Base-by-base conservation (phyloP, 208 protist genomes). In the Leishmania aethiopica region DNA sequence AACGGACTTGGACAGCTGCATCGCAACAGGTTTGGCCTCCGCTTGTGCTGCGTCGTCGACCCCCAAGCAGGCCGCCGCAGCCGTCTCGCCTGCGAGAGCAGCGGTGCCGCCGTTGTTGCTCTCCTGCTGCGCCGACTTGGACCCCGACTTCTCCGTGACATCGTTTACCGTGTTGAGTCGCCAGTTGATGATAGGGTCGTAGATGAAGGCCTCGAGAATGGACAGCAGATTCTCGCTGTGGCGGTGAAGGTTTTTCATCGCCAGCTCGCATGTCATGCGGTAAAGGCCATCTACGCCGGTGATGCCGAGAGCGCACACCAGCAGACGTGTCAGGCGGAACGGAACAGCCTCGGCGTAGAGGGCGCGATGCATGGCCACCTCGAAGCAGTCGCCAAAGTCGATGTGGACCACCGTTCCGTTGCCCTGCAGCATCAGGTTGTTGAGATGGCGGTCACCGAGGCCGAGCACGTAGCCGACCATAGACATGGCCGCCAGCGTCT, bases 341-440 rank as follows among this genome's bases (percentile, higher is more conserved):
- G 99, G 99, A n/a, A 99, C 96, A 10, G 98, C 98, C 91, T 99
- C 99, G 7, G 99, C 99, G 89, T 98, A 99, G 66, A 99, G 97
- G 3, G 99, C 96, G 42, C 99, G 90, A 49, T 98, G 94, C 99
- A 99, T 99, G 0, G 99, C 99, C 6, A 99, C 98, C 88, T 99
- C 99, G 84, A 99, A 99, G 88, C 99, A 99, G 91, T 99, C 99
- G 76, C 99, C 99, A 93, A 99, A 99, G 93, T 99, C 99, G 89
- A 99, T 99, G 93, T 99, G 99, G 32, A 99, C 92, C 35, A 99
- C 97, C 45, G 99, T 98, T 77, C 99, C 99, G 32, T 95, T 93
- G 42, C 98, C 95, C 82, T 99, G 93, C 7, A 99, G 88, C 99
- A 99, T 99, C 1, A 99, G 89, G 89, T 99, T 99, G 84, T 96